Base-by-base conservation (phyloP, 495 filamentous ascomycete species). In the Platismatia glauca region DNA sequence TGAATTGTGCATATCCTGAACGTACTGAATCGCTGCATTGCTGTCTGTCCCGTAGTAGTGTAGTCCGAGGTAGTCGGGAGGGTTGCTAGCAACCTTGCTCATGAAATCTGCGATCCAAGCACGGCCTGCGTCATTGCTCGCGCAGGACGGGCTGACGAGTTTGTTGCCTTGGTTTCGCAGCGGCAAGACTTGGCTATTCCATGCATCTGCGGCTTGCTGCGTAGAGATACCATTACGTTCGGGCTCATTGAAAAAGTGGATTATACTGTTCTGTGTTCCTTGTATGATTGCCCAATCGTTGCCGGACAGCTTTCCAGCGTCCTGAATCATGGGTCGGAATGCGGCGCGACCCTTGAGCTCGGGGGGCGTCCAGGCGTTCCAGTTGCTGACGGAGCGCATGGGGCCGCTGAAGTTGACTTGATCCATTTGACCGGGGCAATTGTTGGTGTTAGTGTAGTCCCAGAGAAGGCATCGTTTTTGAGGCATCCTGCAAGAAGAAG, bases 221-320 rank as follows among this genome's bases (percentile, higher is more conserved):
- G 77, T 68, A 6, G 68, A 68, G 20, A 78, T 76, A 18, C 72
- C 72, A 38, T 69, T 65, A 44, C 76, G 70, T 46, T 80, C 76
- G 9, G 78, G 78, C 65, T 79, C 77, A 64, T 80, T 80, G 71
- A 78, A 75, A 62, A 70, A 80, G 44, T 75, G 75, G 8, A 80
- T 70, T 29, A 74, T 73, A 13, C 67, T 59, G 27, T 69, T 63
- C 8, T 70, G 67, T 15, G 68, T 61, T 33, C 64, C 64, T 43
- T 69, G 58, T 41, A 77, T 71, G 24, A 59, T 70, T 2, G 64
- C 57, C 75, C 77, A 80, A 33, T 80, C 78, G 8, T 72, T 65
- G 52, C 73, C 68, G 20, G 63, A 58, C 22, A 78, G 73, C 55
- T 76, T 71, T 0, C 64, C 67, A 22, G 62, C 57, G n/a, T 69